Evolutionary conservation across 2,329 filamentous ascomycete species (phyloP).

Genomic region (Ramichloridium luteum): DNA sequence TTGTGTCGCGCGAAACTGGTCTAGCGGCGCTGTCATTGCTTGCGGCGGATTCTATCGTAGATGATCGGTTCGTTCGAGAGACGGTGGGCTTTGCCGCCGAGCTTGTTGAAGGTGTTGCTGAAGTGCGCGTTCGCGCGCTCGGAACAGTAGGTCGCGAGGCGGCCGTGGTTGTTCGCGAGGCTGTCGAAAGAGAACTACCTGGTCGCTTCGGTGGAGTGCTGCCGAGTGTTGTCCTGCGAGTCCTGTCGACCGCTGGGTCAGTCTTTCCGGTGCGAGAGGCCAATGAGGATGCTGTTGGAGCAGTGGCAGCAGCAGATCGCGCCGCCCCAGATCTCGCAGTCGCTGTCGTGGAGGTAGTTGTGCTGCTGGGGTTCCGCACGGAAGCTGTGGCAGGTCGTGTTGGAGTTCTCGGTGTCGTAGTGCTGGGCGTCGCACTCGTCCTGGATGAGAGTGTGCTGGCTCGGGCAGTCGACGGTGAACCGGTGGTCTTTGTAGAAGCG

Average conservation of each 20-base stretch:
- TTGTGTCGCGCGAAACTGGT: slow-evolving; percentile 15
- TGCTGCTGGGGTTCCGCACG: slow-evolving; percentile 6
- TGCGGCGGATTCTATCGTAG: slow-evolving; percentile 4
- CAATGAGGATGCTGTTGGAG: slow-evolving; percentile 3
- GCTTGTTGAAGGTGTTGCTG: neutral
- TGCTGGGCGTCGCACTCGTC: slow-evolving; percentile 9
- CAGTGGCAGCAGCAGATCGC: slow-evolving; percentile 5
- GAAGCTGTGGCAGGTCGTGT: slow-evolving; percentile 9
- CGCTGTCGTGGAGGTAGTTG: slow-evolving; percentile 3
- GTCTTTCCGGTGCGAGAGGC: slow-evolving; percentile 6
- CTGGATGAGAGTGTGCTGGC: slow-evolving; percentile 11
- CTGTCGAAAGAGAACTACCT: slow-evolving; percentile 1
- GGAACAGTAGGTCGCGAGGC: too few species aligned
- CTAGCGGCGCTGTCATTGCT: slow-evolving; percentile 9
- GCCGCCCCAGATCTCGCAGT: slow-evolving; percentile 6
- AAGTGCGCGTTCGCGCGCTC: slow-evolving; percentile 1
- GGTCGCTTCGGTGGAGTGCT: slow-evolving; percentile 9
- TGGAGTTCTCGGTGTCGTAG: slow-evolving; percentile 10
- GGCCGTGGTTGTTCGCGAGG: slow-evolving; percentile 4
- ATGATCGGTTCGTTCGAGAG: slow-evolving; percentile 1
- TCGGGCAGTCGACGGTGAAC: slow-evolving; percentile 3
- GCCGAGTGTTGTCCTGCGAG: slow-evolving; percentile 7
- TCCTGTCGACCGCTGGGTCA: slow-evolving; percentile 4
- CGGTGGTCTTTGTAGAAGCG: slow-evolving; percentile 5
- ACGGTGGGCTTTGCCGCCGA: neutral